These are phyloP conservation scores for Picea mariana DNA, from an alignment of 83 land plant genomes.

Conservation along the genomic window DNA sequence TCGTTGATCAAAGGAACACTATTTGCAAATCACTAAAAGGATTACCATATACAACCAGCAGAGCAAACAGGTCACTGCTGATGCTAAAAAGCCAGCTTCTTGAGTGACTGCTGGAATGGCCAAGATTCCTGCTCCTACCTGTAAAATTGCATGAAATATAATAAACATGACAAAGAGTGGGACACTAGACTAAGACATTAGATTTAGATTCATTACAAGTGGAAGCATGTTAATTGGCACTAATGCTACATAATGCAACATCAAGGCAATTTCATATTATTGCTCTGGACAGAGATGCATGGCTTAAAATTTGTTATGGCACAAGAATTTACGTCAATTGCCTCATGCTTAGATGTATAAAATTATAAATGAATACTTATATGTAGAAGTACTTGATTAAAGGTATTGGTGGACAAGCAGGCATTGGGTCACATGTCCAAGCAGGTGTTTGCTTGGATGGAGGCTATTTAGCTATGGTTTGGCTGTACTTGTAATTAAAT, in stretches of 20 bases:
- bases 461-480: no score
- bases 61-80: conserved; percentile 68
- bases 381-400: no score
- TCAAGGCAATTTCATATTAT: not conserved
- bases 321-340: no score
- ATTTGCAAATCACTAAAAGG: not conserved
- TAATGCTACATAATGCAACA: not conserved
- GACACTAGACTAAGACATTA: not conserved
- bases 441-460: no score
- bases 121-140: conserved; percentile 96
- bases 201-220: conserved; percentile 8
- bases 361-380: no score
- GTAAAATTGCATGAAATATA: conserved; percentile 5
- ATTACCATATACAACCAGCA: conserved; percentile 98
- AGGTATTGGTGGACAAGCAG: no score
- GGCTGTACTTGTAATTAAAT: no score
- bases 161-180: not conserved
- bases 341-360: no score
- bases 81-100: conserved; percentile 93
- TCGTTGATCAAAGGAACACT: not conserved
- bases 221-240: not conserved
- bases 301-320: not conserved
- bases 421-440: no score
- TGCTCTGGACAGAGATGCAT: conserved; percentile 1
- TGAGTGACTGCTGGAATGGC: conserved; percentile 98